phyloP scores from a whole-genome alignment of 495 filamentous ascomycete genomes.

The Aspergillus egyptiacus region DNA sequence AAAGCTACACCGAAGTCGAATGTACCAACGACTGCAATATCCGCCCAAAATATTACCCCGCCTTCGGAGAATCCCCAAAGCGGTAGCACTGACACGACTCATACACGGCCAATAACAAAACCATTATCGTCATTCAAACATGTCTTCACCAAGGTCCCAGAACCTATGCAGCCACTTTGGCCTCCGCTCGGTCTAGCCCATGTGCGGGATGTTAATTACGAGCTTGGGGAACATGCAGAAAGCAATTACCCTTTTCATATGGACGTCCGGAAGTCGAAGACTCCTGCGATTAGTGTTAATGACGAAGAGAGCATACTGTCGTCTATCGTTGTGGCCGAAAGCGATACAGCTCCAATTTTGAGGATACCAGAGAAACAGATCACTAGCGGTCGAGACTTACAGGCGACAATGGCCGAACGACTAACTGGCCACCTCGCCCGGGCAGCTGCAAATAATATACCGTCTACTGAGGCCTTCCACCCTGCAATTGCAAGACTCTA shows the following conservation, averaged over 20 bases:
- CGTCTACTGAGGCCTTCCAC: conserved; percentile 31
- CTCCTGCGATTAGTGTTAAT: conserved; percentile 24
- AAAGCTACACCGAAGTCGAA: conserved; percentile 22
- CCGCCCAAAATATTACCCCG: conserved; percentile 10
- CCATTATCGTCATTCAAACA: conserved; percentile 24
- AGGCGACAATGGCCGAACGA: conserved; percentile 29
- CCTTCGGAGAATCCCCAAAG: background rate
- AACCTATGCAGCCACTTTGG: conserved; percentile 60
- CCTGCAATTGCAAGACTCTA: conserved; percentile 58
- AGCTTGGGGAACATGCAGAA: background rate
- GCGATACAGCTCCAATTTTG: conserved; percentile 10
- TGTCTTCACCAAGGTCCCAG: conserved; percentile 48
- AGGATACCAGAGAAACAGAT: conserved; percentile 32
- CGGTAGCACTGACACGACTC: background rate
- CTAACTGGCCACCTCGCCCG: conserved; percentile 20
- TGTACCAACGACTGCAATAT: background rate
- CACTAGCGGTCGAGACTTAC: conserved; percentile 31
- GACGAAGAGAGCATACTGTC: conserved; percentile 33
- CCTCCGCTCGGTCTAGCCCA: conserved; percentile 61
- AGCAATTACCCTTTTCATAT: background rate
- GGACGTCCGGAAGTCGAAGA: conserved; percentile 35
- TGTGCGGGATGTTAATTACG: conserved; percentile 24
- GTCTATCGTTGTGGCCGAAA: background rate
- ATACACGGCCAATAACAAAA: background rate
- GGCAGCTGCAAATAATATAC: background rate